phyloP scores from a whole-genome alignment of 306 rosid species.

The Pyrus pyrifolia region DNA sequence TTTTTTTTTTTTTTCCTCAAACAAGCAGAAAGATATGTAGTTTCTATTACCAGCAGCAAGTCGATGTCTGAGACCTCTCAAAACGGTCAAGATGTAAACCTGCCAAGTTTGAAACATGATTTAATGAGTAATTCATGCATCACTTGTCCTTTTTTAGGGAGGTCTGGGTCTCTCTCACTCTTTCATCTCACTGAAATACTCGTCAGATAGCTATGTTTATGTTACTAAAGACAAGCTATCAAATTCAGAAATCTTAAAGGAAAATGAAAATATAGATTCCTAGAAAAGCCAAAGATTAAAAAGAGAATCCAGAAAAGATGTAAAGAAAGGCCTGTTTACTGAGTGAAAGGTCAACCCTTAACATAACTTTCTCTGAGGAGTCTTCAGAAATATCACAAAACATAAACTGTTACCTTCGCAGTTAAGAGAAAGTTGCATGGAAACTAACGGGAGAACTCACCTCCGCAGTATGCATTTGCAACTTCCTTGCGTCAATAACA shows the following conservation, averaged over 20 bases:
- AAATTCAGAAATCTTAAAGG: background rate
- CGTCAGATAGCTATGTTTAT: too few relatives aligned
- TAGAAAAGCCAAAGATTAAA: background rate
- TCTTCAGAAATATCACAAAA: conserved; percentile 10
- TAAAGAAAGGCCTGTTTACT: background rate
- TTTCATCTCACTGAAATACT: too few relatives aligned
- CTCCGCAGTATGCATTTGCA: conserved; percentile 65
- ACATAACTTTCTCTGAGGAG: background rate
- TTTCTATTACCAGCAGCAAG: conserved; percentile 80
- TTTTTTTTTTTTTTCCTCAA: background rate
- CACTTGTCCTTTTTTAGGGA: background rate
- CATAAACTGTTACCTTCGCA: conserved; percentile 6
- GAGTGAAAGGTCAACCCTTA: background rate
- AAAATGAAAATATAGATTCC: background rate
- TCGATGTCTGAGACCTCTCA: conserved; percentile 90
- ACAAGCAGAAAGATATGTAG: background rate
- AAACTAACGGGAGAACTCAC: conserved; percentile 36
- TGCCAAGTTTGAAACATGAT: conserved; percentile 41
- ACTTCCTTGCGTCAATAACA: conserved; percentile 60
- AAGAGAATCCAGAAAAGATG: background rate
- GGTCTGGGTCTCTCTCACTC: too few relatives aligned
- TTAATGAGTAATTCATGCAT: conserved; percentile 24
- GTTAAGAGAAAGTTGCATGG: background rate
- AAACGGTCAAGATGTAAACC: conserved; percentile 83
- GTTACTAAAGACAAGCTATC: background rate